phyloP scores from a whole-genome alignment of 345 rosid genomes.

The Euphorbia tirucalli region DNA sequence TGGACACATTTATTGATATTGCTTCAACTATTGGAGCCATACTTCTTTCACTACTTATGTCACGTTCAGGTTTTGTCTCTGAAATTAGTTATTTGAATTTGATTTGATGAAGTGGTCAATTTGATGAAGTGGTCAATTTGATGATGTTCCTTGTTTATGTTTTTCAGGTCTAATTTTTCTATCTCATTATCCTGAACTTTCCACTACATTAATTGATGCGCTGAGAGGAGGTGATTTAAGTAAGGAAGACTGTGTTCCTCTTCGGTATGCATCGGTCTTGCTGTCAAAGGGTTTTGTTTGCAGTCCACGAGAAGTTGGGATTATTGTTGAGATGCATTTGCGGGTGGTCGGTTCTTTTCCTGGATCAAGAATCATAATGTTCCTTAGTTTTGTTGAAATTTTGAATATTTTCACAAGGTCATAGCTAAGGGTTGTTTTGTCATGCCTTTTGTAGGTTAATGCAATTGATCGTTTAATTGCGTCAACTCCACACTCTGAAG shows the following conservation, averaged over 20 bases:
- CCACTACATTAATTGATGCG: slow-evolving; percentile 63
- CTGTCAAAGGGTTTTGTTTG: slow-evolving; percentile 90
- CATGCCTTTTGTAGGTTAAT: slow-evolving; percentile 52
- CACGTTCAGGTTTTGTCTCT: slow-evolving; percentile 61
- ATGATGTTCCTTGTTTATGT: slow-evolving; percentile 28
- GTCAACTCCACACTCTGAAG: slow-evolving; percentile 79
- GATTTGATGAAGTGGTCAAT: no score
- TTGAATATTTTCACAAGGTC: slow-evolving; percentile 4
- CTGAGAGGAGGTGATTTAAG: slow-evolving; percentile 55
- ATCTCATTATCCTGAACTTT: slow-evolving; percentile 71
- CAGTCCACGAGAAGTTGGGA: slow-evolving; percentile 73
- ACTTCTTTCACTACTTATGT: slow-evolving; percentile 76
- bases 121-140: slow-evolving; percentile 3
- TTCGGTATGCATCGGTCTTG: slow-evolving; percentile 76
- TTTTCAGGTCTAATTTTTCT: slow-evolving; percentile 80
- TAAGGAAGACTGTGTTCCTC: slow-evolving; percentile 87
- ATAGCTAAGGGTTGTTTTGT: slow-evolving; percentile 7
- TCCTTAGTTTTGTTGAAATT: slow-evolving; percentile 1
- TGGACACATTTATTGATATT: slow-evolving; percentile 54
- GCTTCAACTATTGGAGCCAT: slow-evolving; percentile 66
- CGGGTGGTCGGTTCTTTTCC: slow-evolving; percentile 77
- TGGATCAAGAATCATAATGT: slow-evolving; percentile 1
- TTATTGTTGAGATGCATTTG: slow-evolving; percentile 83
- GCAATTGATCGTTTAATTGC: slow-evolving; percentile 80
- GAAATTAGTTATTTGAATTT: slow-evolving; percentile 9